Base-by-base conservation (phyloP, 78 protist species). In the Tieghemostelium lacteum region DNA sequence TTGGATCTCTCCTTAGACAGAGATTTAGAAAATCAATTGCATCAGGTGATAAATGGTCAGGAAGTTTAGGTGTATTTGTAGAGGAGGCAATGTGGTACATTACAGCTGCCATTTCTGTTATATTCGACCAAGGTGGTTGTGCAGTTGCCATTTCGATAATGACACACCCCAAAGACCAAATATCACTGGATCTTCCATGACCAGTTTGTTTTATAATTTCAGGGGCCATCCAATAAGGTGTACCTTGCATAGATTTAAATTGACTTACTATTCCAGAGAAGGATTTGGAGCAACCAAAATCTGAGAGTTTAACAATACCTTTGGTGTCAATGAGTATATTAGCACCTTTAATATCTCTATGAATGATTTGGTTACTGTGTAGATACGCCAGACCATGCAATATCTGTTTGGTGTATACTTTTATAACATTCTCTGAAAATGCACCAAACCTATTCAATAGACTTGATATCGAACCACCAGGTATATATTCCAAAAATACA, bases 261-360 rank as follows among this genome's bases (percentile, higher is more conserved):
- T 87, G 93, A n/a, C 69, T 34, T 14, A 75, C 86, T 0, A 87
- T 33, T 12, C 78, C 85, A 22, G 70, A 49, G 34, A 72, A 87
- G 8, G 77, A n/a, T 49, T 69, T 73, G 16, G 66, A 29, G 50
- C 87, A 65, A 1, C 97, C 97, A 50, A 95, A 95, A 65, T 95
- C 97, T 7, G 95, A 73, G 19, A 95, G 69, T 28, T 95, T 95
- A 20, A 92, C 94, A 45, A 39, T 57, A 60, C 96, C 96, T n/a
- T 75, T 69, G 6, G 75, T 89, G 36, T 86, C 95, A 28, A 96
- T 87, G 39, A 96, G 72, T 34, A 96, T 94, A 52, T 94, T 96
- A 26, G 96, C 97, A 6, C 97, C 97, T 55, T 96, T 96, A 73
- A 96, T 86, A 92, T 96, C 98, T 22, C 98, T 66, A 63, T 96